Evolutionary conservation across 2,329 filamentous ascomycete species (phyloP).

Genomic region (Sphaerulina populicola): DNA sequence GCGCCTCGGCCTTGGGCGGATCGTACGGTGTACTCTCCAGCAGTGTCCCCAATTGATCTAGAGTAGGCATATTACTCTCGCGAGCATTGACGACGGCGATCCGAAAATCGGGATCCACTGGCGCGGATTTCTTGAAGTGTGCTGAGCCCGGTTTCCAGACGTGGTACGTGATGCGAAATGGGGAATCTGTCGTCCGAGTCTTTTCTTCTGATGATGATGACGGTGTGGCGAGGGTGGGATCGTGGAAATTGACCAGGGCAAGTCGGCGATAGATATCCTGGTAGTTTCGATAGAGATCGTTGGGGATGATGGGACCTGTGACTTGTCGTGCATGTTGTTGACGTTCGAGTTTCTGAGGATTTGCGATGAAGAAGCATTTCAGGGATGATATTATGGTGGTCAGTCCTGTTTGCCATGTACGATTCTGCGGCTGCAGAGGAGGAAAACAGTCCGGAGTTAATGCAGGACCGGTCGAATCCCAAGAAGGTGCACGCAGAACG

Average conservation of each 20-base stretch:
- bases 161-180: constrained; percentile 69
- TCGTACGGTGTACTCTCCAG: constrained; percentile 66
- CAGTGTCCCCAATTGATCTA: constrained; percentile 62
- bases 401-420: constrained; percentile 32
- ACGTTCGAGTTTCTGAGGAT: not conserved
- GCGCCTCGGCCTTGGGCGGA: constrained; percentile 42
- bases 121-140: constrained; percentile 70
- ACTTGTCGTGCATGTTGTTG: constrained; percentile 26
- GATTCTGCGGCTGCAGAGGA: constrained; percentile 7
- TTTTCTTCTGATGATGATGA: constrained; percentile 23
- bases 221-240: constrained; percentile 40
- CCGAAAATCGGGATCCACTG: constrained; percentile 71
- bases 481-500: constrained; percentile 59
- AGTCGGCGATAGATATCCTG: constrained; percentile 67
- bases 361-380: constrained; percentile 14
- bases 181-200: constrained; percentile 31
- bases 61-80: constrained; percentile 60
- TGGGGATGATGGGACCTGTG: constrained; percentile 40
- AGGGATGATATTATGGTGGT: constrained; percentile 20
- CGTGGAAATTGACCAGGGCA: constrained; percentile 62
- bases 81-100: constrained; percentile 74
- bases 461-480: constrained; percentile 23
- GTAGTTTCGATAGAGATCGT: constrained; percentile 50
- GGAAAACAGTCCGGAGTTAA: constrained; percentile 23
- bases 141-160: constrained; percentile 64